Percentiles rank a stretch among this genome's conserved stretches.
Conservation (phyloP, 768 basidiomycete species). For the Pisolithus microcarpus region DNA sequence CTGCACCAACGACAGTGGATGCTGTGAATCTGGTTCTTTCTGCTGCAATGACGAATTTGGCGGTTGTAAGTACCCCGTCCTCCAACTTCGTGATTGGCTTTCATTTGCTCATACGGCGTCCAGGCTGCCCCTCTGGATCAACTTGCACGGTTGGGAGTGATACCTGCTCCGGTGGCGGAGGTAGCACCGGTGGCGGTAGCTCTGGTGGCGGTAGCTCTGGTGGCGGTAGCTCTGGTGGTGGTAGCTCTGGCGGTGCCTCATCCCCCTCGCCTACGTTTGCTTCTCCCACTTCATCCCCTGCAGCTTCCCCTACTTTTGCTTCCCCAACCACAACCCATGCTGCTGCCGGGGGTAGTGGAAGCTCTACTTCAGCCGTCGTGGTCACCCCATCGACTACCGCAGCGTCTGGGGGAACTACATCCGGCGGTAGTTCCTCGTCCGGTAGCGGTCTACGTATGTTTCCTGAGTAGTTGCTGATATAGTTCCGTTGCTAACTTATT, state of each 20-base stretch:
- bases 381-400: neutral
- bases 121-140: constrained; percentile 15
- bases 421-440: neutral
- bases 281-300: neutral
- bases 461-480: neutral
- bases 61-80: constrained; percentile 13
- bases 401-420: neutral
- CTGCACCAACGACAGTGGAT: constrained; percentile 1
- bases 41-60: constrained; percentile 19
- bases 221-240: neutral
- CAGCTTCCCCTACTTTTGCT: no score
- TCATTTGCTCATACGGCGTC: neutral
- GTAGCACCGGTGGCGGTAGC: no score
- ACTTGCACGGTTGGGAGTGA: constrained; percentile 3
- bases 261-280: neutral
- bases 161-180: constrained; percentile 4
- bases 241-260: neutral
- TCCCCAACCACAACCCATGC: no score
- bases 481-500: neutral
- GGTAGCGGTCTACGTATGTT: neutral
- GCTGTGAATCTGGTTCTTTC: constrained; percentile 1
- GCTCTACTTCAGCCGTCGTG: neutral
- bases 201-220: no score
- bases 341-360: neutral
- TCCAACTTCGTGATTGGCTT: no score